Conservation (phyloP, 2,329 filamentous ascomycete genomes). For the Cordyceps cateniannulata region DNA sequence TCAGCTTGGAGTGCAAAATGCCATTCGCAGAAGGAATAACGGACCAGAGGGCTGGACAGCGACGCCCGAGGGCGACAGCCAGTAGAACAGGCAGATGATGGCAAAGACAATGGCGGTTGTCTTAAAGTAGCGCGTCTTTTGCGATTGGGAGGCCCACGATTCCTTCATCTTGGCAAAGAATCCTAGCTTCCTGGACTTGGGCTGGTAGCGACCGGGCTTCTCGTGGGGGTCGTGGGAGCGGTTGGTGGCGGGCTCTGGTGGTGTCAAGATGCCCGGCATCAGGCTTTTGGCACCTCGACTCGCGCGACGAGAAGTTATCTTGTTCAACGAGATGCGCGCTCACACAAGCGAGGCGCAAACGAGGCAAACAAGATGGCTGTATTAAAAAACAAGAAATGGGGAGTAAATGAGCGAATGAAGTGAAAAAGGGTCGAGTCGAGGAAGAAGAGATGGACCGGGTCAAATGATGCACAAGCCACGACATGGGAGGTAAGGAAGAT, state of each 20-base stretch:
- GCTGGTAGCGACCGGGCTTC: conserved; percentile 55
- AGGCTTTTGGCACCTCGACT: conserved; percentile 12
- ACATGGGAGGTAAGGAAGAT: neutral
- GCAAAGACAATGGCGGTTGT: conserved; percentile 55
- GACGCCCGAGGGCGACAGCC: conserved; percentile 53
- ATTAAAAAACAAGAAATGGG: neutral
- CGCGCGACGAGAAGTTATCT: conserved; percentile 11
- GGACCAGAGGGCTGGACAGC: conserved; percentile 31
- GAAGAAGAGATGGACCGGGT: neutral
- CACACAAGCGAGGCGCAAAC: conserved; percentile 14
- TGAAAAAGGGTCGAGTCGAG: neutral
- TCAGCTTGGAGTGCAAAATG: neutral
- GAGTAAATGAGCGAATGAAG: neutral
- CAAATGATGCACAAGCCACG: neutral
- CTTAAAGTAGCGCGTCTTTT: conserved; percentile 60
- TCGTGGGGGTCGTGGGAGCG: conserved; percentile 57
- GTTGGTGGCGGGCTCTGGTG: conserved; percentile 24
- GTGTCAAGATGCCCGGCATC: conserved; percentile 11
- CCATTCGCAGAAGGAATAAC: neutral
- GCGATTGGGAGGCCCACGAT: conserved; percentile 56
- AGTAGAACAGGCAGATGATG: conserved; percentile 57
- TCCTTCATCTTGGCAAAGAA: conserved; percentile 50
- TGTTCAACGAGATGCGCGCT: conserved; percentile 12
- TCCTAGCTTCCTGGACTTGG: conserved; percentile 38
- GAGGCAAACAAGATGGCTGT: conserved; percentile 5